Percentiles rank a stretch among this genome's conserved stretches.
These are phyloP conservation scores for Chalciporus pseudorubinellus DNA, from an alignment of 768 basidiomycete genomes.

Conservation along the genomic window DNA sequence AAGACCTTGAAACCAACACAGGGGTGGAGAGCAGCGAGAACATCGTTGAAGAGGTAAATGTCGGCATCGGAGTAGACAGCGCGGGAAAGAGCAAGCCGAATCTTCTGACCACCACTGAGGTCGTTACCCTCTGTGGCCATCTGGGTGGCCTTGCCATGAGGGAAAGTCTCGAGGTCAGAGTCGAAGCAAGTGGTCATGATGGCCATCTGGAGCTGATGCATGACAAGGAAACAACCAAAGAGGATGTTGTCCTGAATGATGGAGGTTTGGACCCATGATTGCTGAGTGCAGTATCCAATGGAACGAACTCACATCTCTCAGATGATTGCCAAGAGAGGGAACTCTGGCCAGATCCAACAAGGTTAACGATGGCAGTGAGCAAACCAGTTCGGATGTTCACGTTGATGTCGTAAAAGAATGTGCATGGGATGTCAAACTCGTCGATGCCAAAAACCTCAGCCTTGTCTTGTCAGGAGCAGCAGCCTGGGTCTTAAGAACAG, in stretches of 20 bases:
- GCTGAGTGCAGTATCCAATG: slow-evolving; percentile 33
- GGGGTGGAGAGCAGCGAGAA: slow-evolving; percentile 47
- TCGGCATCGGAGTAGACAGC: slow-evolving; percentile 44
- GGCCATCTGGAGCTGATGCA: slow-evolving; percentile 26
- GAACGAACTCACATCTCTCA: slow-evolving; percentile 31
- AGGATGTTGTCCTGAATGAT: slow-evolving; percentile 33
- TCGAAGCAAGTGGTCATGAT: slow-evolving; percentile 29
- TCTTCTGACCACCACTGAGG: slow-evolving; percentile 48
- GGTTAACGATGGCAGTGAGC: slow-evolving; percentile 27
- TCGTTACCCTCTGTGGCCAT: slow-evolving; percentile 48
- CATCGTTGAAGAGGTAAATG: slow-evolving; percentile 45
- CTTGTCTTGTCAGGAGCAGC: too few relatives aligned
- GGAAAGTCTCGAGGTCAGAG: slow-evolving; percentile 29
- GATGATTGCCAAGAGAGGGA: slow-evolving; percentile 30
- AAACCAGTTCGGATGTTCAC: slow-evolving; percentile 21
- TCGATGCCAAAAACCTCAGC: neutral
- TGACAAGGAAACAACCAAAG: slow-evolving; percentile 29
- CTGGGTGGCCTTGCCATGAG: slow-evolving; percentile 37
- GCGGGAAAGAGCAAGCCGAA: slow-evolving; percentile 44
- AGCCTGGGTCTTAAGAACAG: slow-evolving; percentile 4
- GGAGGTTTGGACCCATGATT: slow-evolving; percentile 31
- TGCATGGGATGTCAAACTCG: slow-evolving; percentile 5
- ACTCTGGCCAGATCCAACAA: slow-evolving; percentile 29
- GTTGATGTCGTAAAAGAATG: slow-evolving; percentile 20
- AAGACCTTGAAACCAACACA: slow-evolving; percentile 39